Evolutionary conservation across 2,329 filamentous ascomycete species (phyloP).

Genomic region (Grosmannia penicillata): DNA sequence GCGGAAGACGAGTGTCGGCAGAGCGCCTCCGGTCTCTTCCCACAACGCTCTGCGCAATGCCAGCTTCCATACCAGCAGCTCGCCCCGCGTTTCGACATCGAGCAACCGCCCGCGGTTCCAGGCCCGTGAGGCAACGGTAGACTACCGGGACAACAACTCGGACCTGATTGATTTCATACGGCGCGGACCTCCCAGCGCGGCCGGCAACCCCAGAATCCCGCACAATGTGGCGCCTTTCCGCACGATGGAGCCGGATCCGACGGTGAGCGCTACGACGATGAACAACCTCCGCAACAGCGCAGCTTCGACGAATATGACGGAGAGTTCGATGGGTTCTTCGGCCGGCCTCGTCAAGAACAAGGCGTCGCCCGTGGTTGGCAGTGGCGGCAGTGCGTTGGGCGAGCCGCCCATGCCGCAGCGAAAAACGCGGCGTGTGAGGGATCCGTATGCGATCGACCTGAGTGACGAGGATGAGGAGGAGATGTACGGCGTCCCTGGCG

Average conservation of each 20-base stretch:
- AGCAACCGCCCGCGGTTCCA: constrained; percentile 41
- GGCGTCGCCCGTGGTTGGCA: constrained; percentile 8
- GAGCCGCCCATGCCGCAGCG: constrained; percentile 48
- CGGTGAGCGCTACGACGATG: constrained; percentile 38
- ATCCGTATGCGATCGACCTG: constrained; percentile 86
- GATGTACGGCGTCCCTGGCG: constrained; percentile 23
- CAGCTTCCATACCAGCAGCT: too few species aligned
- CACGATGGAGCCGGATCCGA: constrained; percentile 76
- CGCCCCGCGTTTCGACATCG: too few species aligned
- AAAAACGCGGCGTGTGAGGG: constrained; percentile 63
- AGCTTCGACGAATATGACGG: constrained; percentile 40
- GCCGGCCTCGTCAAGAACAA: constrained; percentile 46
- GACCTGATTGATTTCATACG: constrained; percentile 95
- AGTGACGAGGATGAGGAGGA: constrained; percentile 51
- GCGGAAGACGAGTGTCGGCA: constrained; percentile 22
- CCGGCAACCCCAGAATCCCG: constrained; percentile 56
- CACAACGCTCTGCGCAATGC: background rate
- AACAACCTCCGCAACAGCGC: constrained; percentile 41
- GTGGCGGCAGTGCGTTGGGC: constrained; percentile 20
- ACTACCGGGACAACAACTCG: constrained; percentile 52
- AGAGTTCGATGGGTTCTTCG: constrained; percentile 61
- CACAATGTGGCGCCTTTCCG: constrained; percentile 75
- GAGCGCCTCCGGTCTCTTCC: too few species aligned
- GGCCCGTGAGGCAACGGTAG: constrained; percentile 55
- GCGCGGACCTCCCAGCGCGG: constrained; percentile 55